Percentiles rank a stretch among this genome's conserved stretches.
These are phyloP conservation scores for Thermochaetoides dissita DNA, from an alignment of 2,329 filamentous ascomycete genomes.

Conservation along the genomic window DNA sequence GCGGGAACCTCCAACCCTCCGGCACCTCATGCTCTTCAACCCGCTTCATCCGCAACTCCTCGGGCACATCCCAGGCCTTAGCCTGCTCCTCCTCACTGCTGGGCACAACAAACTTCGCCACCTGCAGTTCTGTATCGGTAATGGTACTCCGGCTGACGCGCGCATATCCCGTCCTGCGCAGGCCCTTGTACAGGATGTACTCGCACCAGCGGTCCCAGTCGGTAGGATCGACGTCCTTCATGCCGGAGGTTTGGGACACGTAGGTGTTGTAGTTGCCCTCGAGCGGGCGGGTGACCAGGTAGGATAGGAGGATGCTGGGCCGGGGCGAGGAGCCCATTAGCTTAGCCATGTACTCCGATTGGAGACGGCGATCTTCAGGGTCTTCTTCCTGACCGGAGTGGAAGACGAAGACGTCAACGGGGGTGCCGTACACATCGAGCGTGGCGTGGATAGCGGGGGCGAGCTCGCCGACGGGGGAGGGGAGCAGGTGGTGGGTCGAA, in stretches of 20 bases:
- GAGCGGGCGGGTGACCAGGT: constrained; percentile 79
- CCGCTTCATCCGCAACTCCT: constrained; percentile 41
- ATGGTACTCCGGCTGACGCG: constrained; percentile 79
- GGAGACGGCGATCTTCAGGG: constrained; percentile 73
- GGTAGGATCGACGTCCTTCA: constrained; percentile 83
- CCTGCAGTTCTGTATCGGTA: constrained; percentile 93
- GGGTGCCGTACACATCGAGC: constrained; percentile 76
- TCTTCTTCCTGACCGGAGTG: constrained; percentile 98
- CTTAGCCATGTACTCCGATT: constrained; percentile 71
- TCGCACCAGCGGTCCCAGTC: constrained; percentile 99
- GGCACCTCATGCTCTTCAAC: constrained; percentile 62
- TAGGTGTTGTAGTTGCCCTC: constrained; percentile 96
- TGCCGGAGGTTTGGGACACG: constrained; percentile 71
- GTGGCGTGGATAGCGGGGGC: constrained; percentile 96
- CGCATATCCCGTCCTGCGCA: constrained; percentile 79
- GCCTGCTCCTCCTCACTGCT: constrained; percentile 44
- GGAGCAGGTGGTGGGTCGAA: constrained; percentile 88
- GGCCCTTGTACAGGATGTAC: constrained; percentile 88
- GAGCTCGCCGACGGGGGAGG: constrained; percentile 84
- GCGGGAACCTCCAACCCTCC: constrained; percentile 68
- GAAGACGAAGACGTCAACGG: constrained; percentile 93
- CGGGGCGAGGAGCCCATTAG: constrained; percentile 74
- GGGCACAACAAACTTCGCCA: constrained; percentile 86
- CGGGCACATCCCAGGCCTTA: constrained; percentile 25
- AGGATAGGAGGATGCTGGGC: constrained; percentile 74